phyloP scores from a whole-genome alignment of 2,329 filamentous ascomycete genomes.

The Pyricularia sp. region DNA sequence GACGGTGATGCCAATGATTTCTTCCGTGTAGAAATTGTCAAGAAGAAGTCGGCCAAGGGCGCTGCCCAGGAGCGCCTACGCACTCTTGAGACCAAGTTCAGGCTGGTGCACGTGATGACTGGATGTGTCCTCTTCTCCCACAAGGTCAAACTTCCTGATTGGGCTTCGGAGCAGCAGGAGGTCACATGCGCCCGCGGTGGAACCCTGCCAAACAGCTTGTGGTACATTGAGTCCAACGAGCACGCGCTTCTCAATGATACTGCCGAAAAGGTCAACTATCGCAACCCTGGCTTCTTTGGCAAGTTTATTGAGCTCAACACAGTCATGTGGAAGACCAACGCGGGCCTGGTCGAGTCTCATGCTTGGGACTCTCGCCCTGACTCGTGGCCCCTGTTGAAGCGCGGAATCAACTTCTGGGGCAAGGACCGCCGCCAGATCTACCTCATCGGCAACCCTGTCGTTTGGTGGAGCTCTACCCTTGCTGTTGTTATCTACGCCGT shows the following conservation, averaged over 20 bases:
- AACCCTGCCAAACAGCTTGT: slow-evolving; percentile 88
- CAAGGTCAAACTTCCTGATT: slow-evolving; percentile 96
- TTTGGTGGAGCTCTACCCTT: slow-evolving; percentile 83
- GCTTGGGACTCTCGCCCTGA: slow-evolving; percentile 93
- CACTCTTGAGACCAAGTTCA: slow-evolving; percentile 95
- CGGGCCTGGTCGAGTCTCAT: slow-evolving; percentile 88
- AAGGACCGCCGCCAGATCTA: slow-evolving; percentile 91
- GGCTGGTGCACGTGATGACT: slow-evolving; percentile 90
- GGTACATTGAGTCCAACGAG: slow-evolving; percentile 88
- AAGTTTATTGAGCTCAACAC: slow-evolving; percentile 97
- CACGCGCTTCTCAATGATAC: slow-evolving; percentile 63
- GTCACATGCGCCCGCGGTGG: slow-evolving; percentile 92
- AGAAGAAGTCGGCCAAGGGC: slow-evolving; percentile 67
- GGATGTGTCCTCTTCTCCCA: slow-evolving; percentile 94
- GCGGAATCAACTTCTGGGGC: slow-evolving; percentile 99
- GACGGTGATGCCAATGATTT: slow-evolving; percentile 92
- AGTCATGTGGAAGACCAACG: slow-evolving; percentile 99
- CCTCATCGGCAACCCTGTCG: slow-evolving; percentile 82
- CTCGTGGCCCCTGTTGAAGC: slow-evolving; percentile 82
- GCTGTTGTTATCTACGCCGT: slow-evolving; percentile 63
- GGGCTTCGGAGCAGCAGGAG: slow-evolving; percentile 97
- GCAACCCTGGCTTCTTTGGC: slow-evolving; percentile 84
- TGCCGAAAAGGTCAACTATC: slow-evolving; percentile 92
- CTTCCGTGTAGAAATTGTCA: slow-evolving; percentile 90
- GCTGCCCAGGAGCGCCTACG: slow-evolving; percentile 73